phyloP scores from a whole-genome alignment of 495 filamentous ascomycete species.

The Aspergillus saccharolyticus region DNA sequence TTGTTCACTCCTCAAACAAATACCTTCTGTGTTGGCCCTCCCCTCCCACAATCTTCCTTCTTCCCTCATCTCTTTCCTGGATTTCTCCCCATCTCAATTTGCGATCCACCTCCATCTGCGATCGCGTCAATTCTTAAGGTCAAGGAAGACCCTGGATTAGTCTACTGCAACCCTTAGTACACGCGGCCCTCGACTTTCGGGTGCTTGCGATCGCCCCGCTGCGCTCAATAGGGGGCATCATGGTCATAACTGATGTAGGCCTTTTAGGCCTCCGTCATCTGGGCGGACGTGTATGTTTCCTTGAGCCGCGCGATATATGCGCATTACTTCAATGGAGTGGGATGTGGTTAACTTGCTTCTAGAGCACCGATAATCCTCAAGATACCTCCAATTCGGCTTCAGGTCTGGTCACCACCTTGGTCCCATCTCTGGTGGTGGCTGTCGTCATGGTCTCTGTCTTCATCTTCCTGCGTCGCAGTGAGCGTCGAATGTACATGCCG shows the following conservation, averaged over 20 bases:
- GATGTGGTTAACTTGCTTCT: slow-evolving; percentile 4
- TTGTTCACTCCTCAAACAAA: slow-evolving; percentile 5
- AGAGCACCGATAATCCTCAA: slow-evolving; percentile 20
- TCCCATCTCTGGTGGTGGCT: slow-evolving; percentile 63
- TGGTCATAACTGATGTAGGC: slow-evolving; percentile 25
- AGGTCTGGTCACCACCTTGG: slow-evolving; percentile 64
- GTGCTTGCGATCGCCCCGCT: not conserved
- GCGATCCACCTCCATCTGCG: too few species aligned
- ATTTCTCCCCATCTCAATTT: not conserved
- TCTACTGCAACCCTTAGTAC: not conserved
- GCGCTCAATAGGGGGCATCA: slow-evolving; percentile 16
- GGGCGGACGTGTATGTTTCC: slow-evolving; percentile 23
- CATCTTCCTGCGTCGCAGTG: slow-evolving; percentile 65
- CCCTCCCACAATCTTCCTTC: not conserved
- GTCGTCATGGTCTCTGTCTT: slow-evolving; percentile 64
- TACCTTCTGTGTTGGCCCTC: not conserved
- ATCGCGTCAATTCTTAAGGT: not conserved
- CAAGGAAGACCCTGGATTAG: not conserved
- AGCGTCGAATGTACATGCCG: slow-evolving; percentile 79
- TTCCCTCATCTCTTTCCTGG: not conserved
- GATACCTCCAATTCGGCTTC: slow-evolving; percentile 44
- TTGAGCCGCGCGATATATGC: not conserved
- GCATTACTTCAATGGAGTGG: slow-evolving; percentile 6
- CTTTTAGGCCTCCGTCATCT: slow-evolving; percentile 24
- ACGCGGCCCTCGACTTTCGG: not conserved